Percentiles rank a stretch among this genome's conserved stretches.
Conservation (phyloP, 2,329 filamentous ascomycete genomes). For the Scedosporium apiospermum region DNA sequence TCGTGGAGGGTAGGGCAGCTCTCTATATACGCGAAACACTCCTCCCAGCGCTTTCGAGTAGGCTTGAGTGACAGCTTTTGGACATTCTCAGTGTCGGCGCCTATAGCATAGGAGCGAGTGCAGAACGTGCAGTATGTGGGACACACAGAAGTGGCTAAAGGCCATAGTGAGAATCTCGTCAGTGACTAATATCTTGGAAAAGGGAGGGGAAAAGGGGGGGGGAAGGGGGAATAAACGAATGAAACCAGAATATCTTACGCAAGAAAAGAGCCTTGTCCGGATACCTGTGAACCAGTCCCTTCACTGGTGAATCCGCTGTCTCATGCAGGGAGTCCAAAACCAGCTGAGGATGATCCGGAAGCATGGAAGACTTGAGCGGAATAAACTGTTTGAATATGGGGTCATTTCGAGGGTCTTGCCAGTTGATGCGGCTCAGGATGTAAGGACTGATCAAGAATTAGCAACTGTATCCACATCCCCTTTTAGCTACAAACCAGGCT, state of each 20-base stretch:
- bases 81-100: constrained; percentile 42
- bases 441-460: constrained; percentile 35
- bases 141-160: constrained; percentile 46
- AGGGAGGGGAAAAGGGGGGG: too few species aligned
- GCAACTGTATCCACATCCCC: not conserved
- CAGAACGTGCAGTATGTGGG: constrained; percentile 55
- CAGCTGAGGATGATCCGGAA: constrained; percentile 44
- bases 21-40: constrained; percentile 47
- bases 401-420: constrained; percentile 47
- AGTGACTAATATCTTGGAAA: not conserved
- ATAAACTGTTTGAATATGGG: constrained; percentile 53
- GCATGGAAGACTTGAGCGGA: constrained; percentile 41
- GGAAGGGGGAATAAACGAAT: too few species aligned
- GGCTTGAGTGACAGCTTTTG: constrained; percentile 33
- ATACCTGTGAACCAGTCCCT: constrained; percentile 54
- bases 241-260: constrained; percentile 28
- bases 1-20: constrained; percentile 39
- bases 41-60: constrained; percentile 37
- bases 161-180: not conserved
- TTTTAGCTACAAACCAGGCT: not conserved
- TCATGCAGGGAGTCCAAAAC: constrained; percentile 51
- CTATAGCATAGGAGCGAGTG: constrained; percentile 51
- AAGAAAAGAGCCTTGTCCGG: constrained; percentile 53
- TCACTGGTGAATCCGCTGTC: constrained; percentile 42
- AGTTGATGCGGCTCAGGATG: constrained; percentile 48